A percentile compares a stretch with the other conserved stretches of the same genome.
These are phyloP conservation scores for Neurospora cerealis DNA, from an alignment of 495 filamentous ascomycete species.

Conservation along the genomic window DNA sequence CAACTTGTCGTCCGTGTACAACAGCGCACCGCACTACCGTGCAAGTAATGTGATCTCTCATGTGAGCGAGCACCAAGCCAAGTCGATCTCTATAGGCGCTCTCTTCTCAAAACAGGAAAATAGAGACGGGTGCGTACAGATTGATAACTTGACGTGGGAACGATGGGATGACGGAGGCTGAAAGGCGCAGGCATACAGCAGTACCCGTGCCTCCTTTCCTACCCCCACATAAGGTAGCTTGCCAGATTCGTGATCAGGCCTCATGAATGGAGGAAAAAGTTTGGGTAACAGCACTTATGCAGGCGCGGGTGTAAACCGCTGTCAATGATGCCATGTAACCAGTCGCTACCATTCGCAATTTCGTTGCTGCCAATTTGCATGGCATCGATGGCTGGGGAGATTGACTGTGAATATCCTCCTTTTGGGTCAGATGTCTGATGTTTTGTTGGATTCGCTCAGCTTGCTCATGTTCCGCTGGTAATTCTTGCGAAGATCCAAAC, in stretches of 20 bases:
- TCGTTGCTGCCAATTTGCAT: not conserved
- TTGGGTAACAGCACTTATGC: not conserved
- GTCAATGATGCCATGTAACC: not conserved
- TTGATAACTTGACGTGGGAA: not conserved
- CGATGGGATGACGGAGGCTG: not conserved
- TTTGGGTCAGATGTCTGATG: not conserved
- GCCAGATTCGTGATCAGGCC: not conserved
- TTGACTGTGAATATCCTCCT: not conserved
- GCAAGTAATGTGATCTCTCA: not conserved
- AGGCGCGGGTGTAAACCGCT: not conserved
- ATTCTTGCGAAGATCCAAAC: not conserved
- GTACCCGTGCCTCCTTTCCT: not conserved
- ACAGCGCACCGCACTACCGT: not conserved
- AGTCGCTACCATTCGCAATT: not conserved
- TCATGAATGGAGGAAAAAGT: not conserved
- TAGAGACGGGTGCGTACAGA: not conserved
- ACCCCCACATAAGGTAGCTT: not conserved
- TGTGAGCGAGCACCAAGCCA: not conserved
- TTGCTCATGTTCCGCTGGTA: not conserved
- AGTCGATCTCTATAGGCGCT: not conserved
- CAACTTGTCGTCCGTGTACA: not conserved
- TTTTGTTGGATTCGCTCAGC: not conserved
- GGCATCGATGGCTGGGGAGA: not conserved
- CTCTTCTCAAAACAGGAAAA: not conserved
- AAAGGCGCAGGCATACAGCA: not conserved